These are phyloP conservation scores for Solanum tarijense DNA, from an alignment of 257 asterid genomes.

Conservation along the genomic window DNA sequence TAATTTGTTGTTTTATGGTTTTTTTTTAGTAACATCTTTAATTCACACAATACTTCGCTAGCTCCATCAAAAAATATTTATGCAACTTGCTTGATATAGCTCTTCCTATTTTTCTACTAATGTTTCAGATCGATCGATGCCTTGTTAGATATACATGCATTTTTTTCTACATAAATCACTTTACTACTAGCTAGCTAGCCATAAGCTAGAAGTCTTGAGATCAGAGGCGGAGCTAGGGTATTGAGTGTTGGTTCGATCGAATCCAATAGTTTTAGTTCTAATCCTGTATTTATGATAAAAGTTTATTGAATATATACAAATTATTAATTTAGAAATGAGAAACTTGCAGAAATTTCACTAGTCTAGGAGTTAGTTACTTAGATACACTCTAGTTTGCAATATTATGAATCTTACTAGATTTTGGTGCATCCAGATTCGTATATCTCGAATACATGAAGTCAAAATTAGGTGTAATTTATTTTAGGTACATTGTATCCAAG, in stretches of 20 bases:
- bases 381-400: no score
- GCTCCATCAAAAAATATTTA: neutral
- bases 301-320: no score
- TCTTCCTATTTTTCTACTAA: neutral
- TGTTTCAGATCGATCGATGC: neutral
- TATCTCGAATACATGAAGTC: neutral
- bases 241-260: neutral
- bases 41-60: neutral
- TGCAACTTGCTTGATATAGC: neutral
- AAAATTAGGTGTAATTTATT: no score
- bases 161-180: neutral
- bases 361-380: no score
- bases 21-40: neutral
- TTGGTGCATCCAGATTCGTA: neutral
- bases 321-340: no score
- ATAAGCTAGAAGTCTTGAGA: neutral
- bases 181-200: neutral
- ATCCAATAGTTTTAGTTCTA: no score
- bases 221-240: neutral
- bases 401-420: no score
- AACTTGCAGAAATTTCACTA: no score
- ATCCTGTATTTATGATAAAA: no score
- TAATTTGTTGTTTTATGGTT: neutral
- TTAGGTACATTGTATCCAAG: no score
- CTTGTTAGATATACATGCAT: neutral